Evolutionary conservation across 345 rosid genomes (phyloP).

Genomic region (Populus simonii): DNA sequence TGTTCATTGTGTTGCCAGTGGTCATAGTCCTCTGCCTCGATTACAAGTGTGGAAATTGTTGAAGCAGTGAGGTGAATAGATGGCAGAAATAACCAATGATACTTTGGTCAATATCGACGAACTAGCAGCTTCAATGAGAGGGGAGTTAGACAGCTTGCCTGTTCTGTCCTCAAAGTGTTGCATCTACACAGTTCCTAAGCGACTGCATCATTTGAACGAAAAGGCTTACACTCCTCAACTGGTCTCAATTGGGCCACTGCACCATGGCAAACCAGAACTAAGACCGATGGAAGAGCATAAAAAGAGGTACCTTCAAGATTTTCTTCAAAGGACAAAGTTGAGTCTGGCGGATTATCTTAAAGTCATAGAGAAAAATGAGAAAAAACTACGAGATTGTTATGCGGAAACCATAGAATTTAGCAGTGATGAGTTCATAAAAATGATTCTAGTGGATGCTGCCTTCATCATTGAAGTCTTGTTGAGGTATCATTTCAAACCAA

Average conservation of each 20-base stretch:
- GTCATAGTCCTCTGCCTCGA: too few species aligned
- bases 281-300: conserved; percentile 20
- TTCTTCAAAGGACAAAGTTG: not conserved
- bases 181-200: conserved; percentile 17
- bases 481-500: not conserved
- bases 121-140: conserved; percentile 3
- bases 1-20: too few species aligned
- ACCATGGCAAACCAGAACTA: conserved; percentile 8
- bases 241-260: conserved; percentile 22
- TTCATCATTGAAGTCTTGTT: conserved; percentile 8
- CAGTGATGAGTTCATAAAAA: conserved; percentile 8
- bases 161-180: conserved; percentile 6
- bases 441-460: conserved; percentile 8
- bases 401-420: not conserved
- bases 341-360: not conserved
- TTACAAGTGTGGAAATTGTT: not conserved
- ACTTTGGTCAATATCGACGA: not conserved
- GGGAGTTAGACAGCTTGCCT: not conserved
- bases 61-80: not conserved
- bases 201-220: not conserved
- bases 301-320: conserved; percentile 1
- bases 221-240: conserved; percentile 15
- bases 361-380: not conserved
- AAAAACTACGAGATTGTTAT: not conserved
- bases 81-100: not conserved